Evolutionary conservation across 257 asterid genomes (phyloP), one percentile per base, ranked within the genome.

Genomic region (Phtheirospermum japonicum): DNA sequence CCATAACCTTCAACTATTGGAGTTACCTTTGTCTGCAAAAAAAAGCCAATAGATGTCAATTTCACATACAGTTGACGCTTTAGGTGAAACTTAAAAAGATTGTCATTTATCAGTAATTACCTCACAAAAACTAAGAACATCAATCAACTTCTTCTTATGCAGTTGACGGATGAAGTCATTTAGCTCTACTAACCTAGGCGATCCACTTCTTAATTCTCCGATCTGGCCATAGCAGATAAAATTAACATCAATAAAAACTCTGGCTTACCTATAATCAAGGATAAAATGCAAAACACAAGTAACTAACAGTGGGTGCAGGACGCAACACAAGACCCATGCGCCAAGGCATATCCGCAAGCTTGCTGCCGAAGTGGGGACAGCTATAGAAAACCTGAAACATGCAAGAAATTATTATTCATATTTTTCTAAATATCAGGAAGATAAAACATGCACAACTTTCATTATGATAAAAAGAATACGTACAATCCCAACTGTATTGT

Each of bases 341-440:
- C 95, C 99, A 93, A 61, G 99, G 97, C 96, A 87, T 80, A 80
- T 93, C 97, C 2, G 97, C 99, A 49, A 93, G 97, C 85, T 87
- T 93, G 85, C 99, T 93, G 65, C 99, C 99, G 73, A 89, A 85
- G 74, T 93, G 99, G 1, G 99, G 99, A 72, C 99, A 93, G 71
- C 99, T 89, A 64, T 93, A 93, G 85, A 93, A 93, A 60, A 93
- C 87, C 99, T 93, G 81, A 72, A 75, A 61, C 46, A 65, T 46
- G 67, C 19, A 62, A 55, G 6, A 48, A 26, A 13, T 33, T 59
- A 11, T 28, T 32, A 61, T 36, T 57, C 39, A 39, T 54, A 71
- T 7, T 53, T 45, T 50, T 56, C 32, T 16, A 50, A 56, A 65
- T 3, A 66, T 16, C 42, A 46, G 46, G 52, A 63, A 50, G 31